Percentiles rank a stretch among this genome's conserved stretches.
These are phyloP conservation scores for Puccinia triticina DNA, from an alignment of 1,284 basidiomycete genomes.

Conservation along the genomic window DNA sequence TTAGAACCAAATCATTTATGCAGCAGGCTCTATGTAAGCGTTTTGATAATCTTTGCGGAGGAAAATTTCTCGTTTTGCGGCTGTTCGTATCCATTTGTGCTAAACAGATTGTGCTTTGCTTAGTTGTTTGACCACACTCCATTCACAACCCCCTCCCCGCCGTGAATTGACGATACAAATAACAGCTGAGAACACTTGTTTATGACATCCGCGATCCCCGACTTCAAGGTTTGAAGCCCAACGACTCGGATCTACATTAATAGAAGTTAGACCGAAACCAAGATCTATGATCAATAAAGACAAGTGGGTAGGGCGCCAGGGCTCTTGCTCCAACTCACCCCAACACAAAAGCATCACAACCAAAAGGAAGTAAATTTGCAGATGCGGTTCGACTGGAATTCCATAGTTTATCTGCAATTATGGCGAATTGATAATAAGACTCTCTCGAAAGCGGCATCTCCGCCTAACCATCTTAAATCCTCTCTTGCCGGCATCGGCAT, in stretches of 20 bases:
- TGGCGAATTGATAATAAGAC: not conserved
- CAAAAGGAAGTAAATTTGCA: not conserved
- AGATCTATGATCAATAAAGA: not conserved
- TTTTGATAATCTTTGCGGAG: not conserved
- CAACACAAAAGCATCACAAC: not conserved
- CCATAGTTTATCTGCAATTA: not conserved
- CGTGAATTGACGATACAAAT: not conserved
- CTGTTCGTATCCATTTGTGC: not conserved
- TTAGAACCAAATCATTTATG: not conserved
- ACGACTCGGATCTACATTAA: slow-evolving; percentile 3
- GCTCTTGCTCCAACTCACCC: not conserved
- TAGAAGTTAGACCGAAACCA: not conserved
- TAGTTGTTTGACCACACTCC: not conserved
- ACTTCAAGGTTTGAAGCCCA: not conserved
- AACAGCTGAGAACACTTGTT: not conserved
- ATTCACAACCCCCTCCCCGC: not conserved
- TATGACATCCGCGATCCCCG: not conserved
- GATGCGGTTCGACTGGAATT: not conserved
- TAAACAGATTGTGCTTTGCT: not conserved
- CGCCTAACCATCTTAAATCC: slow-evolving; percentile 36
- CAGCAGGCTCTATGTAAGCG: not conserved
- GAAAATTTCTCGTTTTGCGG: not conserved
- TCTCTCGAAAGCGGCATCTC: slow-evolving; percentile 22
- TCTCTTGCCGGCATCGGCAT: slow-evolving; percentile 13
- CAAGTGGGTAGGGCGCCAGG: slow-evolving; percentile 12